Evolutionary conservation across 257 asterid genomes (phyloP).

Genomic region (Thymus quinquecostatus): DNA sequence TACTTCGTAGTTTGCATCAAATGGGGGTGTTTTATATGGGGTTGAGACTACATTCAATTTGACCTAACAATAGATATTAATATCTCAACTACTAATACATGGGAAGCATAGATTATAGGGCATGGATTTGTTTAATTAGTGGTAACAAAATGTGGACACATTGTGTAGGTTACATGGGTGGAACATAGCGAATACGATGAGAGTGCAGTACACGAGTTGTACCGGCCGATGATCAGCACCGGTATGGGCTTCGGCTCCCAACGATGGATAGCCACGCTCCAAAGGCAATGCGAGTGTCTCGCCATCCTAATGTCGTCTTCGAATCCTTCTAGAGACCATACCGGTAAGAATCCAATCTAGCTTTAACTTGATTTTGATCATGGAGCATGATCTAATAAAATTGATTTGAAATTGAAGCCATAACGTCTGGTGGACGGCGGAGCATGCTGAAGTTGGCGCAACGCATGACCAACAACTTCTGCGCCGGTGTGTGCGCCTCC

Average conservation of each 20-base stretch:
- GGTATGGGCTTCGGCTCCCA: conserved; percentile 95
- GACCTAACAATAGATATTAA: no score
- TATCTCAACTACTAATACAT: neutral
- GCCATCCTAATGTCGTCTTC: conserved; percentile 83
- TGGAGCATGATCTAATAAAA: neutral
- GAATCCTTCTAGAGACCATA: conserved; percentile 47
- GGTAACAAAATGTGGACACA: neutral
- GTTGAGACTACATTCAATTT: neutral
- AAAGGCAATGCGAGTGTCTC: conserved; percentile 86
- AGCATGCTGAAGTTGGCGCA: conserved; percentile 95
- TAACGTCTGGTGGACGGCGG: conserved; percentile 73
- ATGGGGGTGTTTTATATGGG: conserved; percentile 9
- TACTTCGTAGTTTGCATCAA: conserved; percentile 15
- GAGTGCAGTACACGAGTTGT: conserved; percentile 65
- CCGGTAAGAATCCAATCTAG: conserved; percentile 40
- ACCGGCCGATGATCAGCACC: conserved; percentile 57
- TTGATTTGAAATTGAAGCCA: conserved; percentile 41
- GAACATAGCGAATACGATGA: conserved; percentile 95
- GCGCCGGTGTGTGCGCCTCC: conserved; percentile 90
- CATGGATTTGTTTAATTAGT: neutral
- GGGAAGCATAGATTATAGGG: neutral
- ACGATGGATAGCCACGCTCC: conserved; percentile 87
- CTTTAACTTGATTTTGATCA: neutral
- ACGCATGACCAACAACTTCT: conserved; percentile 92
- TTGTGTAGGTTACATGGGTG: conserved; percentile 79